Base-by-base conservation (phyloP, 2,329 filamentous ascomycete genomes). In the Hawksworthiomyces lignivorus region DNA sequence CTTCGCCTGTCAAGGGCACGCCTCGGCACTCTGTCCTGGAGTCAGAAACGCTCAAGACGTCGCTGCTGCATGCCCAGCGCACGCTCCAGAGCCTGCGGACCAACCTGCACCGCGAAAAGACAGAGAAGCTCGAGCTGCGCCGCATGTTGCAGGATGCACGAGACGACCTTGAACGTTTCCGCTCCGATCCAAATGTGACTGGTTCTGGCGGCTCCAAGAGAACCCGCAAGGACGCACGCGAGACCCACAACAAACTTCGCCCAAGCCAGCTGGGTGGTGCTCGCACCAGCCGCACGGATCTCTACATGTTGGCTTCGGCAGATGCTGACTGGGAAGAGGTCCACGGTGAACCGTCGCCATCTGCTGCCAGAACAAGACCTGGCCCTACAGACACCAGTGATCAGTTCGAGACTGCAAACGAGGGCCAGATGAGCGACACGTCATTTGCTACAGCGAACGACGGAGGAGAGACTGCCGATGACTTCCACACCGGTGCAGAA, bases 61-160 rank as follows among this genome's bases (percentile, higher is more conserved):
- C 90, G 20, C 73, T 97, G 21, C 83, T 88, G 52, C 92, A 98
- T 60, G 90, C 92, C 29, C 92, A 97, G 61, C 80, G 90, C 44
- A 96, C 94, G 65, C 96, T 98, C 45, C 90, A 97, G 60, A 94
- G 87, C 55, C 77, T 97, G 52, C 88, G 94, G 63, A 88, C 84
- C 60, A 94, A 89, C 55, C 85, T 97, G 35, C 90, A 98, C 61
- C 84, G 92, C 26, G 92, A 98, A 62, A 98, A 97, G 79, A 96
- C 90, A 0, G 92, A 98, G 62, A 98, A 96, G 70, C 77, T 97
- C 21, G 92, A 98, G 63, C 76, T 97, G 41, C 89, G 87, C 64
- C 84, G 90, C 46, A 87, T 98, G 75, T 77, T 97, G 22, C 90
- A 97, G 64, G 92, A 98, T 55, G 84, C 90, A 19, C 81, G 89